Evolutionary conservation across 345 rosid genomes (phyloP), one percentile per base, ranked within the genome.

Genomic region (Populus tremula): DNA sequence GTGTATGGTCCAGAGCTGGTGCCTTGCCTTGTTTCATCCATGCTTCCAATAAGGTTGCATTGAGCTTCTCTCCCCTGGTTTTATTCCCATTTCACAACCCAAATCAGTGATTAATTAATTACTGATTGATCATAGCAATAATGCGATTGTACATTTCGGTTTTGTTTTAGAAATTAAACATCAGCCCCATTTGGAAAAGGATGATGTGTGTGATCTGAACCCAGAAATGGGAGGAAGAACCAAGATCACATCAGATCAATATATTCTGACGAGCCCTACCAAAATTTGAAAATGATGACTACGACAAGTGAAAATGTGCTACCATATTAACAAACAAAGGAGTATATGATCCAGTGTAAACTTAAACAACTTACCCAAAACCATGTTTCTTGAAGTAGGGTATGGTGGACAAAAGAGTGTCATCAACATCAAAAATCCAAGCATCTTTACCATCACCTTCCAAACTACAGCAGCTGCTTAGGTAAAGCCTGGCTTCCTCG

Each of bases 351-450:
- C 69, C 3, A 43, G 63, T 7, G 11, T 1, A 20, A 5, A 16
- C 14, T 16, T 18, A 6, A 50, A 41, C 9, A 13, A 27, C 74
- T 68, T 89, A 90, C 94, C 93, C 94, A 16, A 87, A 90, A 74
- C 85, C 86, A 75, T 90, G 87, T 53, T 85, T 85, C 89, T 90
- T 83, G 87, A 79, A 87, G 80, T 85, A 92, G 81, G 97, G 94
- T 17, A 90, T 79, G 82, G 93, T 90, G 41, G 97, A 92, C 67
- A 92, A 84, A 38, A 92, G 90, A 0, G 97, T 92, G 49, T 92
- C 94, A 63, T 92, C 97, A 8, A 92, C 79, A 31, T 92, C 93
- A 74, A 90, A 92, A 69, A 90, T 83, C 97, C 94, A 92, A 54
- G 90, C 91, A 43, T 89, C 97, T 84, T 89, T 89, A 0, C 91